Base-by-base conservation (phyloP, 2,329 filamentous ascomycete species). In the Penicillium sp. region DNA sequence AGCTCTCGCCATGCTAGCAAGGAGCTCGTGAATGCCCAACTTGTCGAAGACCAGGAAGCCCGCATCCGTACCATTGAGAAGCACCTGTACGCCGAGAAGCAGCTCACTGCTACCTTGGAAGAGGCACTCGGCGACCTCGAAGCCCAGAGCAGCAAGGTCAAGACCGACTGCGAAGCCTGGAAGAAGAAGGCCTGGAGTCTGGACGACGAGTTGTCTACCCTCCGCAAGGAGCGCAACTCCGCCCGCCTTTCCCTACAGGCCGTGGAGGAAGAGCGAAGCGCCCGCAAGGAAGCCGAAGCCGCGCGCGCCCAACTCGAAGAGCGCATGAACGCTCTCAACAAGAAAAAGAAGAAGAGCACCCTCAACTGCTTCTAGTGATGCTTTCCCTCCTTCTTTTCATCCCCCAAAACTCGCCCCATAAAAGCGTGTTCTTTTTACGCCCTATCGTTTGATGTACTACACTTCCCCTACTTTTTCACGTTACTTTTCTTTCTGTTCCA, bases 31-130 rank as follows among this genome's bases (percentile, higher is more conserved):
- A 84, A 88, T 57, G 85, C 88, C 49, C 93, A 97, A 68, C 84
- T 96, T 54, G 91, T 93, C 58, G 93, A 98, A 70, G 95, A 99
- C 67, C 93, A 97, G 74, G 95, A 99, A 73, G 90, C 91, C 44
- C 92, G 93, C 62, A 96, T 99, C 71, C 88, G 90, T 58, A 96
- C 91, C 7, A 96, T 99, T 61, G 93, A 99, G 81, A 98, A 97
- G 80, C 92, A 98, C 71, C 84, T 99, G 24, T 89, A 90, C 63
- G 95, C 95, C 3, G 95, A 99, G 81, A 96, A 96, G 73, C 93
- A 98, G 74, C 87, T 99, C 57, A 99, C 93, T 0, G 89, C 91
- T 48, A 98, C 93, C 2, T 84, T 99, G 39, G 95, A 99, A 75
- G 93, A 98, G 77, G 95, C 95, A 7, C 86, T 99, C 29, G 93